A percentile compares a stretch with the other conserved stretches of the same genome.
Conservation (phyloP, 116 monocot species). For the Papilionanthe hybrid region DNA sequence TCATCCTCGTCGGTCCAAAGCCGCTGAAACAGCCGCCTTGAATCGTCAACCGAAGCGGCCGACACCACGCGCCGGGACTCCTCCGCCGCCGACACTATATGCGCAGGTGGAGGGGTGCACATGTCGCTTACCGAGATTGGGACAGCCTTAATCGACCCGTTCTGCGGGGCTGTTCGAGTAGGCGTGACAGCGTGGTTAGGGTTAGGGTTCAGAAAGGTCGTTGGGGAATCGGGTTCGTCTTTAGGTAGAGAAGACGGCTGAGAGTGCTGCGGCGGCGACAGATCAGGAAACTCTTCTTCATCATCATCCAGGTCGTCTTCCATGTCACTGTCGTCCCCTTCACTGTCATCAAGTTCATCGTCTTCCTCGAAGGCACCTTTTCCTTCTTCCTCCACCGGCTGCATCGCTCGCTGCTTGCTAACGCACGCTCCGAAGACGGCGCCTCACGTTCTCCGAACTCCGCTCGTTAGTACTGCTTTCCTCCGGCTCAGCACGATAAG, state of each 20-base stretch:
- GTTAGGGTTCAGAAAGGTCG: neutral
- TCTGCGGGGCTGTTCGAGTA: constrained; percentile 4
- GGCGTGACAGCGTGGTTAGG: constrained; percentile 3
- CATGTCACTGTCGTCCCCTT: constrained; percentile 22
- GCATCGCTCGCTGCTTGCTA: constrained; percentile 3
- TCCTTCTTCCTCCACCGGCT: constrained; percentile 13
- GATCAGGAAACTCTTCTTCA: constrained; percentile 3
- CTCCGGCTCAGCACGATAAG: neutral
- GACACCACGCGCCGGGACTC: constrained; percentile 9
- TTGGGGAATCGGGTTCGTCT: constrained; percentile 1
- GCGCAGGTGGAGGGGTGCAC: neutral
- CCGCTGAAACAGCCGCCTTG: constrained; percentile 69
- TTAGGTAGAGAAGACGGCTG: neutral
- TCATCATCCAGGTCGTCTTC: constrained; percentile 17
- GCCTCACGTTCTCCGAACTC: neutral
- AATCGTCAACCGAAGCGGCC: constrained; percentile 27
- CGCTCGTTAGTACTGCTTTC: neutral
- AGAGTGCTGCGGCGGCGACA: neutral
- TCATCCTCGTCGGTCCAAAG: constrained; percentile 98
- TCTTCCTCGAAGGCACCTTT: constrained; percentile 20
- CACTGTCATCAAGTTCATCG: constrained; percentile 20
- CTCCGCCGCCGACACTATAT: constrained; percentile 5
- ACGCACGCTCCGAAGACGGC: neutral
- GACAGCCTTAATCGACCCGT: constrained; percentile 9
- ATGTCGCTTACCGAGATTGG: constrained; percentile 1